Evolutionary conservation across 2,329 filamentous ascomycete genomes (phyloP).

Genomic region (Penicillium verrucosum): DNA sequence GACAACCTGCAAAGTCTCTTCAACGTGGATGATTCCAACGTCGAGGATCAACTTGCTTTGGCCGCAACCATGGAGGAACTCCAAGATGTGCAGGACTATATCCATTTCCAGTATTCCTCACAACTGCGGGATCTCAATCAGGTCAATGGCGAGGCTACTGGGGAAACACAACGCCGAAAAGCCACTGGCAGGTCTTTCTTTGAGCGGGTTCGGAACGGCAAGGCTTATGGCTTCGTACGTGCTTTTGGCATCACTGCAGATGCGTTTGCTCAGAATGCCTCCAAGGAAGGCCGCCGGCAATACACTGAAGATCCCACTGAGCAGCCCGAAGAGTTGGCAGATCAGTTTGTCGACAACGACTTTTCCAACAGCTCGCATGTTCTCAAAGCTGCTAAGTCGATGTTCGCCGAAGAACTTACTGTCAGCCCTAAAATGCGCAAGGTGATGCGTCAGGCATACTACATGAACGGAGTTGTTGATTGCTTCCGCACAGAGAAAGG

Average conservation of each 20-base stretch:
- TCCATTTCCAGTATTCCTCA: conserved; percentile 87
- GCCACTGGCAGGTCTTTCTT: conserved; percentile 77
- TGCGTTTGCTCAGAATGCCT: conserved; percentile 79
- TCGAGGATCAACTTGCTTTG: conserved; percentile 76
- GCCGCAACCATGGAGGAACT: conserved; percentile 90
- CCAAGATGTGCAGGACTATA: conserved; percentile 92
- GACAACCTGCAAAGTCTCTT: conserved; percentile 68
- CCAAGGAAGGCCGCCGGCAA: conserved; percentile 72
- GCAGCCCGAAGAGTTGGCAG: conserved; percentile 81
- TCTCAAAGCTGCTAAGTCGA: conserved; percentile 73
- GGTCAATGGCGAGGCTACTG: conserved; percentile 56
- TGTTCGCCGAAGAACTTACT: conserved; percentile 88
- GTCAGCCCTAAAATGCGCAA: conserved; percentile 87
- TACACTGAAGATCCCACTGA: conserved; percentile 80
- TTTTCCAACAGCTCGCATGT: conserved; percentile 75
- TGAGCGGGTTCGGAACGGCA: conserved; percentile 78
- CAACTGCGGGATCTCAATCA: conserved; percentile 77
- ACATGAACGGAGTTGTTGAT: conserved; percentile 77
- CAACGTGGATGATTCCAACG: conserved; percentile 66
- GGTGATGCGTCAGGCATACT: conserved; percentile 78
- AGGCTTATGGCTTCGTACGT: conserved; percentile 76
- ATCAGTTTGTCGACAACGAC: conserved; percentile 67
- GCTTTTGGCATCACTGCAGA: conserved; percentile 90
- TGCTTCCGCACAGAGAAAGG: conserved; percentile 93
- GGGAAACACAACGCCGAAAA: conserved; percentile 71